Conservation (phyloP, 257 asterid species). For the Petunia axillaris region DNA sequence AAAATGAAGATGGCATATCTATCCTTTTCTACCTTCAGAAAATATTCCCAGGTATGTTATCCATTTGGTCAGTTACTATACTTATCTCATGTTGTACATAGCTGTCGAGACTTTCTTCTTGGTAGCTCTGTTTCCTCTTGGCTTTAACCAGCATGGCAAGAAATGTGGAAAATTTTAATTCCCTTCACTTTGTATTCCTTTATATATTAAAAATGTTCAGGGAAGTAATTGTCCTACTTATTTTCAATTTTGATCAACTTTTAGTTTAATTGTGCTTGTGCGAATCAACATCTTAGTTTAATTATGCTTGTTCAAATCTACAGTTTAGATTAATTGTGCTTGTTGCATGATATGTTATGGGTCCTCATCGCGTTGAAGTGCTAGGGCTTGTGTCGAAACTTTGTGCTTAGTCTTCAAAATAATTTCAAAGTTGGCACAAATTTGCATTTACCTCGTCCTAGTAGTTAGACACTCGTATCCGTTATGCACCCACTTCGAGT, state of each 20-base stretch:
- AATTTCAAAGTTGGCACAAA: background rate
- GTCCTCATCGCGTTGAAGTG: background rate
- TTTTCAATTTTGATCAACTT: background rate
- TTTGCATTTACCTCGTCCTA: background rate
- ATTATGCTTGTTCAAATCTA: background rate
- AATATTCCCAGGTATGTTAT: slow-evolving; percentile 82
- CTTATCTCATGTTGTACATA: slow-evolving; percentile 16
- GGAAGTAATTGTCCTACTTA: background rate
- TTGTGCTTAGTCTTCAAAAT: background rate
- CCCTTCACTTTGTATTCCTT: background rate
- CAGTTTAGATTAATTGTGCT: background rate
- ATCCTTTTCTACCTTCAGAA: slow-evolving; percentile 92
- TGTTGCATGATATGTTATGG: background rate
- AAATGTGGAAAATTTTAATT: slow-evolving; percentile 18
- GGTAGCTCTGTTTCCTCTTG: slow-evolving; percentile 16
- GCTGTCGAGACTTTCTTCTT: slow-evolving; percentile 26
- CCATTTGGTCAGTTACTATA: slow-evolving; percentile 22
- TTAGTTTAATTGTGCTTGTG: background rate
- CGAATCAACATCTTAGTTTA: background rate
- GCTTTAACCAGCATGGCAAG: background rate
- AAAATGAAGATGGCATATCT: slow-evolving; percentile 99
- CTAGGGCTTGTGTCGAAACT: background rate
- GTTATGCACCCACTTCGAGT: background rate
- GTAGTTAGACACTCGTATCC: background rate
- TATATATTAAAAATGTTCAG: background rate